Evolutionary conservation across 148 eudicot genomes (phyloP).

Genomic region (Drosera capensis): DNA sequence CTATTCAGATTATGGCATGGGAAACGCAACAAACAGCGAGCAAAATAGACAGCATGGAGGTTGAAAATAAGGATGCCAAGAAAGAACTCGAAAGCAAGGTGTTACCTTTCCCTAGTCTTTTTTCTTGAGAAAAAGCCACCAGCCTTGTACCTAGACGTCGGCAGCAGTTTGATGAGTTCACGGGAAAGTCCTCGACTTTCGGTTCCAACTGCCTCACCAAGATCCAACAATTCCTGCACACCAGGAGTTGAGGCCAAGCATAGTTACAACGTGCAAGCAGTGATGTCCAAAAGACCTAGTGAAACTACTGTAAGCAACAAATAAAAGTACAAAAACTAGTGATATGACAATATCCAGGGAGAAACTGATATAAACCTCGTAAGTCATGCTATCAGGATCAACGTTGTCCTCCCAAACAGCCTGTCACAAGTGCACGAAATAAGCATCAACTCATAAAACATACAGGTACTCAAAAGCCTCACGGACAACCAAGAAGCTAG

Average conservation of each 20-base stretch:
- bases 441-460: neutral
- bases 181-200: conserved; percentile 59
- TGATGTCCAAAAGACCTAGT: neutral
- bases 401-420: conserved; percentile 40
- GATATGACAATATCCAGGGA: neutral
- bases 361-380: conserved; percentile 35
- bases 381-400: conserved; percentile 71
- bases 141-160: conserved; percentile 53
- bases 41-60: neutral
- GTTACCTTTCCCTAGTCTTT: conserved; percentile 50
- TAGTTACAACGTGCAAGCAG: neutral
- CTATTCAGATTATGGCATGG: no score
- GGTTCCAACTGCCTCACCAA: conserved; percentile 69
- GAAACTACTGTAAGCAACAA: neutral
- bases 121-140: conserved; percentile 63
- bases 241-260: neutral
- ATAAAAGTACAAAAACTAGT: neutral
- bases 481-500: neutral
- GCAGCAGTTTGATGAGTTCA: conserved; percentile 53
- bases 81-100: neutral
- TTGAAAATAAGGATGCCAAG: neutral
- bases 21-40: neutral
- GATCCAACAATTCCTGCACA: conserved; percentile 61
- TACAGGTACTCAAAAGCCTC: neutral
- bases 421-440: conserved; percentile 16